These are phyloP conservation scores for Salix purpurea DNA, from an alignment of 345 rosid genomes.

Conservation along the genomic window DNA sequence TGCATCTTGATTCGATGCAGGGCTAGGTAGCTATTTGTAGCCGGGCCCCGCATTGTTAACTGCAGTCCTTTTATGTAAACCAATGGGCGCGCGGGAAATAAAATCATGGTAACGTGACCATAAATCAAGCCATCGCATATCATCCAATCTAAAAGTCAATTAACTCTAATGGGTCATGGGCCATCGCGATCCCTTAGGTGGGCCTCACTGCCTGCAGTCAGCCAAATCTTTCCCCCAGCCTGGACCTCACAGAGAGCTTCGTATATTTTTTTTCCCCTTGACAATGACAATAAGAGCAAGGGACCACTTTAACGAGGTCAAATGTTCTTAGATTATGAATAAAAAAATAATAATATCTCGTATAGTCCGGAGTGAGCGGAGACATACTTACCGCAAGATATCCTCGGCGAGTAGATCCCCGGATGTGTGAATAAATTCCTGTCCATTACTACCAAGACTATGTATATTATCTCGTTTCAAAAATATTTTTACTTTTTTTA, in stretches of 20 bases:
- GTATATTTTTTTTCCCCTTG: conserved; percentile 11
- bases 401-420: too few species aligned
- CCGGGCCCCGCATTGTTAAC: not conserved
- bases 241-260: conserved; percentile 20
- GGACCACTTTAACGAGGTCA: conserved; percentile 11
- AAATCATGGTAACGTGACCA: not conserved
- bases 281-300: not conserved
- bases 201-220: not conserved
- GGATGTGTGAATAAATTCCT: too few species aligned
- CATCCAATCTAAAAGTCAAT: not conserved
- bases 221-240: conserved; percentile 21
- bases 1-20: too few species aligned
- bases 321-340: not conserved
- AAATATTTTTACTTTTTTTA: too few species aligned
- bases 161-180: not conserved
- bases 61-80: not conserved
- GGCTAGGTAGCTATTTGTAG: not conserved
- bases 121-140: conserved; percentile 1
- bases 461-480: too few species aligned
- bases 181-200: not conserved
- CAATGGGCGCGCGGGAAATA: not conserved
- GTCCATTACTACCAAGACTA: too few species aligned
- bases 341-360: not conserved
- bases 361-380: too few species aligned
- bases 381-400: too few species aligned